Evolutionary conservation across 192 early-diverging fungal species (phyloP), one percentile per base, ranked within the genome.

Genomic region (Cladochytrium replicatum): DNA sequence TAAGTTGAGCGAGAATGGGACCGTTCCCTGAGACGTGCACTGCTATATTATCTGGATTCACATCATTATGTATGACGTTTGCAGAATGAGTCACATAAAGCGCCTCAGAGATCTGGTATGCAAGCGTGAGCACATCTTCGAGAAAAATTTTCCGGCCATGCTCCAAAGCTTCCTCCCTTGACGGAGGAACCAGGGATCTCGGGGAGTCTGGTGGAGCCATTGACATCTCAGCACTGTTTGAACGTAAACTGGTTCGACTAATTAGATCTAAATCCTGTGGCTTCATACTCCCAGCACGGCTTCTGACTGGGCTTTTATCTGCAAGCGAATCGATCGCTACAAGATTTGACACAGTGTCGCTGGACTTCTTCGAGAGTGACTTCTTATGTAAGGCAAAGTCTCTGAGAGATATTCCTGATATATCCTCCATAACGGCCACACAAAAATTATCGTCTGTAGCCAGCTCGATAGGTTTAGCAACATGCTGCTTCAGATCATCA

Each of bases 21-120:
- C 32, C n/a, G n/a, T n/a, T n/a, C n/a, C n/a, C n/a, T n/a, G n/a
- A n/a, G n/a, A n/a, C n/a, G n/a, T n/a, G n/a, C n/a, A 73, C 53
- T 26, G 68, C 46, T 41, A 74, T 74, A 31, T 67, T 67, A 44
- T 71, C 66, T 8, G 72, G 72, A 41, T 68, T 68, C 34, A 74
- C 67, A 32, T 74, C 68, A 39, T 68, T 66, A 43, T 74, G 72
- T 15, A 71, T 52, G 26, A 67, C 51, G 8, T 64, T 50, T 15
- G 66, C 65, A 2, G 55, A 48, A 41, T 71, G 69, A 5, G 64
- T 57, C 30, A 67, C 32, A 15, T 72, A 52, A 1, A 72, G 45
- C 3, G 61, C 61, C 29, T 68, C 69, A 8, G 59, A 58, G 2
- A 72, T 54, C 57, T 72, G 69, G 6, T 49, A n/a, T 6, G 58